Evolutionary conservation across 768 basidiomycete genomes (phyloP).

Genomic region (Ramaria sp.): DNA sequence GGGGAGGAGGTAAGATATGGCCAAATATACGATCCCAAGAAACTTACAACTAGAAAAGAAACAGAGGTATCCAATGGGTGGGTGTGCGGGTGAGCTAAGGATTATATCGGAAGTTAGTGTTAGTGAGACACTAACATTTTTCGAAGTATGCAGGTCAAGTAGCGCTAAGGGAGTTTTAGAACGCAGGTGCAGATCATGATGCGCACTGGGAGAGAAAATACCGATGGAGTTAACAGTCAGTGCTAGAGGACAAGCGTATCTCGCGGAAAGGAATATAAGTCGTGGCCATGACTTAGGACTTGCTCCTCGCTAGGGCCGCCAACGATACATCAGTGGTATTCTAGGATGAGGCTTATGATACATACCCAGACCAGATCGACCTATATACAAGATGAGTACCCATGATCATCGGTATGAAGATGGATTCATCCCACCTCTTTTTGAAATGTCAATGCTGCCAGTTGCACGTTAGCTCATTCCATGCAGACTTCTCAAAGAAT

Average conservation of each 20-base stretch:
- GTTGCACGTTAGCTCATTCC: neutral
- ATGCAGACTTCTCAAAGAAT: too few species aligned
- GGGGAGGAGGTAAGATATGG: neutral
- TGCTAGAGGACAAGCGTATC: neutral
- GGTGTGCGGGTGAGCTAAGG: too few species aligned
- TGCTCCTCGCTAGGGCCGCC: neutral
- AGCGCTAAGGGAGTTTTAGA: neutral
- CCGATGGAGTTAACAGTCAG: neutral
- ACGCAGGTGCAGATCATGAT: neutral
- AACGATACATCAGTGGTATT: neutral
- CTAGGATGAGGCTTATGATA: neutral
- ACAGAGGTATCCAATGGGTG: neutral
- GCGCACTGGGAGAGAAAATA: neutral
- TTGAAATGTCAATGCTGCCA: neutral
- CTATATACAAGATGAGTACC: neutral
- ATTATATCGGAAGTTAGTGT: neutral
- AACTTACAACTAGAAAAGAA: neutral
- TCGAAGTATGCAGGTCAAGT: neutral
- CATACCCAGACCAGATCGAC: slow-evolving; percentile 5
- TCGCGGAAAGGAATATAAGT: slow-evolving; percentile 1
- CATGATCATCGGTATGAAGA: neutral
- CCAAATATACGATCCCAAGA: neutral
- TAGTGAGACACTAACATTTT: neutral
- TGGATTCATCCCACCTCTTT: neutral
- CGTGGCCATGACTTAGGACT: slow-evolving; percentile 2